A percentile compares a stretch with the other conserved stretches of the same genome.
phyloP scores from a whole-genome alignment of 805 yeast genomes.

The Millerago galiae region DNA sequence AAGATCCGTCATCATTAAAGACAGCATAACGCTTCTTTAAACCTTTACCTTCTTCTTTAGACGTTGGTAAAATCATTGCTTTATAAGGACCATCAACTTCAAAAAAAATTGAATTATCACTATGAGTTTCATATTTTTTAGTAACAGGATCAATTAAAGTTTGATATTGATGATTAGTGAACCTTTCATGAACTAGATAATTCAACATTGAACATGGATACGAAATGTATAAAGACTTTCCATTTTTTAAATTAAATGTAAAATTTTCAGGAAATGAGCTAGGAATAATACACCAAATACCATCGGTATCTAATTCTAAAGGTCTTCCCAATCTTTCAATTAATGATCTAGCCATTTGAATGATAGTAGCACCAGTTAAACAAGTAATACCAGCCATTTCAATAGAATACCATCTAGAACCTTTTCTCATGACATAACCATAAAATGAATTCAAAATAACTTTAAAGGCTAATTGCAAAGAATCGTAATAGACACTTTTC shows the following conservation, averaged over 20 bases:
- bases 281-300: slow-evolving; percentile 98
- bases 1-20: slow-evolving; percentile 85
- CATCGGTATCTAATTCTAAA: slow-evolving; percentile 94
- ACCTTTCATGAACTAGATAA: slow-evolving; percentile 81
- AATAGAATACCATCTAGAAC: slow-evolving; percentile 98
- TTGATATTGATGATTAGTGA: slow-evolving; percentile 94
- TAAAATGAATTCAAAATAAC: slow-evolving; percentile 94
- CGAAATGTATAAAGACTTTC: slow-evolving; percentile 70
- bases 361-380: slow-evolving; percentile 94
- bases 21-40: slow-evolving; percentile 96
- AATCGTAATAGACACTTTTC: slow-evolving; percentile 90
- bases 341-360: slow-evolving; percentile 90
- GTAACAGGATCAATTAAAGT: slow-evolving; percentile 65
- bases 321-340: slow-evolving; percentile 95
- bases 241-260: slow-evolving; percentile 63
- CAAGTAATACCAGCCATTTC: slow-evolving; percentile 99
- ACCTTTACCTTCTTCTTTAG: slow-evolving; percentile 96
- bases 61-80: slow-evolving; percentile 96
- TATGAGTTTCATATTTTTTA: slow-evolving; percentile 64
- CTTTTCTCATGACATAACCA: slow-evolving; percentile 98
- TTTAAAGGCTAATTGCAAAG: slow-evolving; percentile 93
- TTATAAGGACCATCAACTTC: slow-evolving; percentile 98
- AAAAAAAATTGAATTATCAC: slow-evolving; percentile 92
- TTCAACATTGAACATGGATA: slow-evolving; percentile 97
- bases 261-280: slow-evolving; percentile 88